Evolutionary conservation across 1,284 basidiomycete species (phyloP).

Genomic region (Puccinia novopanici): DNA sequence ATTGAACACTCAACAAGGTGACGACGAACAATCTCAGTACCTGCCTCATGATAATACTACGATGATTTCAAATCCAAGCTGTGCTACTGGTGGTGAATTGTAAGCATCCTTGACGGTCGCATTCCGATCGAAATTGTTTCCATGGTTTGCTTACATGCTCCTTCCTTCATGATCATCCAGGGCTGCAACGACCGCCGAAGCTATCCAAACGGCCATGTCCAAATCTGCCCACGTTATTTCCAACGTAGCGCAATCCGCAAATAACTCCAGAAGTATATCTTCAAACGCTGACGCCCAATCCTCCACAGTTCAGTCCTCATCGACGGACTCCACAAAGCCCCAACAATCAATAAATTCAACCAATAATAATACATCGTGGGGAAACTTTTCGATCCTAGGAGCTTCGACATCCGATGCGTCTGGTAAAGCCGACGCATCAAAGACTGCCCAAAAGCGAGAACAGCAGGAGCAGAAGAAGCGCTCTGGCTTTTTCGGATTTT

Average conservation of each 20-base stretch:
- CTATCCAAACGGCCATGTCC: conserved; percentile 29
- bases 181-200: background rate
- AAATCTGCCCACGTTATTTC: conserved; percentile 29
- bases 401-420: background rate
- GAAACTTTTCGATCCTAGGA: conserved; percentile 16
- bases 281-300: background rate
- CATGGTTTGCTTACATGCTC: background rate
- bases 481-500: conserved; percentile 40
- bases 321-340: background rate
- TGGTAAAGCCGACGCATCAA: conserved; percentile 6
- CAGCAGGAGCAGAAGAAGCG: conserved; percentile 19
- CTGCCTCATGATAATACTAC: conserved; percentile 12
- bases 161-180: background rate
- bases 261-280: conserved; percentile 10
- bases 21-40: conserved; percentile 12
- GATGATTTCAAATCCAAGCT: conserved; percentile 15
- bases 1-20: background rate
- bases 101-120: background rate
- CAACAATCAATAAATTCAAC: background rate
- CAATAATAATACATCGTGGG: conserved; percentile 11
- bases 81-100: conserved; percentile 22
- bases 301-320: background rate
- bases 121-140: background rate
- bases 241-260: conserved; percentile 34
- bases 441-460: conserved; percentile 5